Evolutionary conservation across 345 rosid genomes (phyloP).

Genomic region (Abelmoschus esculentus): DNA sequence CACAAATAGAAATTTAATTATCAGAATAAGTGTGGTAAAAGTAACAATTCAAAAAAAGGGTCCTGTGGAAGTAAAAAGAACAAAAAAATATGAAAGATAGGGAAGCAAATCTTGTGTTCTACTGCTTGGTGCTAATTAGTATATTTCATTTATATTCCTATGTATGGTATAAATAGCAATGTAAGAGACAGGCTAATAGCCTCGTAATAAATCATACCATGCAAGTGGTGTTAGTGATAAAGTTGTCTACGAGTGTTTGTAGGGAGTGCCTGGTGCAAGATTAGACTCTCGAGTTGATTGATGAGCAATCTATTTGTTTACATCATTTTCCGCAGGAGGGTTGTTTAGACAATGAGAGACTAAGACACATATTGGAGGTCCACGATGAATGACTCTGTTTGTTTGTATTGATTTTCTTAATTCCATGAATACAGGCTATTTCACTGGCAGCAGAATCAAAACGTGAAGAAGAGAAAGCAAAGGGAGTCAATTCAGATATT

Average conservation of each 20-base stretch:
- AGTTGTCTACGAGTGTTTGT: background rate
- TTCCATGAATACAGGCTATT: slow-evolving; percentile 43
- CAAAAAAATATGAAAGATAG: too few relatives aligned
- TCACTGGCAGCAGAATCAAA: slow-evolving; percentile 87
- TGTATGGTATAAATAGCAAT: too few relatives aligned
- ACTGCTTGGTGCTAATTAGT: too few relatives aligned
- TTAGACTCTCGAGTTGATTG: background rate
- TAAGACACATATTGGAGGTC: background rate
- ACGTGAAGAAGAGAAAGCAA: slow-evolving; percentile 95
- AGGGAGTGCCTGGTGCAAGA: background rate
- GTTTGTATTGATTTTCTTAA: slow-evolving; percentile 5
- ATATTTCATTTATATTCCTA: too few relatives aligned
- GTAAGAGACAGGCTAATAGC: too few relatives aligned
- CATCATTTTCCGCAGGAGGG: background rate
- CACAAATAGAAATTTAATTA: too few relatives aligned
- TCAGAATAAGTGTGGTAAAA: too few relatives aligned
- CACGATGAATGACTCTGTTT: slow-evolving; percentile 2
- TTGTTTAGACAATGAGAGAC: background rate
- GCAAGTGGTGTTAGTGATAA: too few relatives aligned
- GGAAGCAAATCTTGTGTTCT: too few relatives aligned
- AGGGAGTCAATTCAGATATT: slow-evolving; percentile 75
- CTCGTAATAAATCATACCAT: too few relatives aligned
- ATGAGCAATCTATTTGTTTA: background rate
- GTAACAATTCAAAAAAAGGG: too few relatives aligned
- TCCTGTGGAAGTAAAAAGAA: too few relatives aligned